Evolutionary conservation across 257 asterid genomes (phyloP), one percentile per base, ranked within the genome.

Genomic region (Leptodermis oblonga): DNA sequence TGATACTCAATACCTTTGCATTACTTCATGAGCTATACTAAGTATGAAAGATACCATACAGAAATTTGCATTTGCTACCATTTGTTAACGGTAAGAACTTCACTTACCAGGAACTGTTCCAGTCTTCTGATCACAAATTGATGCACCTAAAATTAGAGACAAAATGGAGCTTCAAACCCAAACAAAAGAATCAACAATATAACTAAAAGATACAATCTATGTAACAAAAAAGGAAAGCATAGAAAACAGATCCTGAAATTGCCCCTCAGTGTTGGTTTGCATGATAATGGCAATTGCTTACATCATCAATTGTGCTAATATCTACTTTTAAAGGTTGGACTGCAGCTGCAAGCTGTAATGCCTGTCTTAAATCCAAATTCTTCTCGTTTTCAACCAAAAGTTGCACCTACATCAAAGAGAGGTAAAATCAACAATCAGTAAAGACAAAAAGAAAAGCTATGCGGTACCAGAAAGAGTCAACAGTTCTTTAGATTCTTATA

Each of bases 61-160:
- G 58, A 67, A 46, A 31, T 49, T 67, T 67, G 70, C 37, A 42
- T 43, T 8, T 4, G 14, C 60, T 67, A 62, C 43, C 36, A 43
- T 59, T 37, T 36, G 1, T n/a, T 59, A 28, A 15, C 22, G 62
- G 72, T 23, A 79, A 31, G n/a, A 65, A 73, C 34, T 30, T 30
- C 37, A 79, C 95, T 8, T 88, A 90, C 99, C 99, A 93, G 83
- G 77, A 82, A 87, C 79, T 93, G 99, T 75, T 93, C 99, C 76
- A 93, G 87, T 78, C 99, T 90, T 74, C 99, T 82, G 28, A 81
- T 80, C 34, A 93, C 97, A 87, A 93, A 93, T 70, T 90, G 96
- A 82, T 84, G 93, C 72, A 73, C 99, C 97, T 90, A 78, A 69
- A 80, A 58, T 37, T 9, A 46, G 30, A 20, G 18, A 59, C 41